Evolutionary conservation across 257 asterid species (phyloP).

Genomic region (Mitragyna speciosa): DNA sequence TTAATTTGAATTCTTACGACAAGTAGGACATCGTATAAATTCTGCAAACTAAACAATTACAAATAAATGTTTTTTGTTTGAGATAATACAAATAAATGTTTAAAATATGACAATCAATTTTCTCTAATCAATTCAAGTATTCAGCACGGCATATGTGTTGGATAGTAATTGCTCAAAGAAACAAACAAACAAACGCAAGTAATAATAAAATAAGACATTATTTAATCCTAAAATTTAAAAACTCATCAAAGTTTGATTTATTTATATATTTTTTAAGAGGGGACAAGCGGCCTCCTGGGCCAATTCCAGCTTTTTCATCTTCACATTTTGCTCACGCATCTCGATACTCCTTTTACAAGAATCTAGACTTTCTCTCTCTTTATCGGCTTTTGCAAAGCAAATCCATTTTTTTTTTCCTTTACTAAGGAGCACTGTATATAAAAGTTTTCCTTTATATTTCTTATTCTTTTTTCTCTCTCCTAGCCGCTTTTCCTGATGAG

Average conservation of each 20-base stretch:
- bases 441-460: constrained; percentile 14
- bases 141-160: constrained; percentile 23
- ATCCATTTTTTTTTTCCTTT: constrained; percentile 11
- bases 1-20: neutral
- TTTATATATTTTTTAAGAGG: no score
- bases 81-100: neutral
- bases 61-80: neutral
- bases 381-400: constrained; percentile 15
- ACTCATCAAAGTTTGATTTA: no score
- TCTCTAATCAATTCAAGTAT: neutral
- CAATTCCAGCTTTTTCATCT: neutral
- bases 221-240: no score
- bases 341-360: neutral
- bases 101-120: neutral
- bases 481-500: neutral
- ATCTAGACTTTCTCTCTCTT: constrained; percentile 1
- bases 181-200: constrained; percentile 16
- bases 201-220: constrained; percentile 21
- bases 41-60: neutral
- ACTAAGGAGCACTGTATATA: neutral
- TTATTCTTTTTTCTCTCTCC: neutral
- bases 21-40: neutral
- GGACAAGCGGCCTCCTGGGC: neutral
- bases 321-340: constrained; percentile 18
- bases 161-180: constrained; percentile 23